Evolutionary conservation across 164 flowering plant genomes (phyloP).

Genomic region (Umbellularia californica): DNA sequence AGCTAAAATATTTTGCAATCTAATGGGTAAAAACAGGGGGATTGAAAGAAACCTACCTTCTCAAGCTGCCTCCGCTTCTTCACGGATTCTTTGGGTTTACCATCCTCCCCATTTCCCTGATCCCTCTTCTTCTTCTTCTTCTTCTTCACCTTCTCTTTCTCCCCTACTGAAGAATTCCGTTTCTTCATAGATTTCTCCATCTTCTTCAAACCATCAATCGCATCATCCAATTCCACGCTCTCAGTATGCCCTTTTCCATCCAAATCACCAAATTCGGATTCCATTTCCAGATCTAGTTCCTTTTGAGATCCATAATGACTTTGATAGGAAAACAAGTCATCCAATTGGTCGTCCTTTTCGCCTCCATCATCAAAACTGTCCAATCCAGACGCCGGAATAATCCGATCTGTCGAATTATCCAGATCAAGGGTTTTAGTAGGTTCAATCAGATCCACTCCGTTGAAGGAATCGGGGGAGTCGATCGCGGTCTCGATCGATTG

Average conservation of each 20-base stretch:
- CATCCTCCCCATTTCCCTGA: conserved; percentile 21
- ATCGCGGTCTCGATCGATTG: neutral
- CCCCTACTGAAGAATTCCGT: conserved; percentile 15
- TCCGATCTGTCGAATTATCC: conserved; percentile 4
- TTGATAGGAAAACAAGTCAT: conserved; percentile 13
- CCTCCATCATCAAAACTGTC: conserved; percentile 16
- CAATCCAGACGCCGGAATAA: conserved; percentile 1
- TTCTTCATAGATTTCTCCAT: conserved; percentile 16
- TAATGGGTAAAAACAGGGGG: neutral
- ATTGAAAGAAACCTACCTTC: conserved; percentile 32
- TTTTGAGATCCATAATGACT: conserved; percentile 20
- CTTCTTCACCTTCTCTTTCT: conserved; percentile 22
- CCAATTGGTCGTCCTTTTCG: conserved; percentile 8
- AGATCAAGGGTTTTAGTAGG: neutral
- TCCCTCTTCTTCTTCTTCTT: conserved; percentile 20
- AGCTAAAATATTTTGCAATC: neutral
- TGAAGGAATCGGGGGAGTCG: neutral
- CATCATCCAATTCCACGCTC: conserved; percentile 10
- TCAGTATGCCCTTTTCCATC: conserved; percentile 18
- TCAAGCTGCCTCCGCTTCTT: conserved; percentile 32
- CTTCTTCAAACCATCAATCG: neutral
- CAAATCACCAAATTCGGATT: conserved; percentile 2
- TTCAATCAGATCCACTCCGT: neutral
- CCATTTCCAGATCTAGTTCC: conserved; percentile 20
- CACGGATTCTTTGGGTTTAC: conserved; percentile 16